Evolutionary conservation across 208 protist genomes (phyloP), one percentile per base, ranked within the genome.

Genomic region (Plasmodiophora brassicae): DNA sequence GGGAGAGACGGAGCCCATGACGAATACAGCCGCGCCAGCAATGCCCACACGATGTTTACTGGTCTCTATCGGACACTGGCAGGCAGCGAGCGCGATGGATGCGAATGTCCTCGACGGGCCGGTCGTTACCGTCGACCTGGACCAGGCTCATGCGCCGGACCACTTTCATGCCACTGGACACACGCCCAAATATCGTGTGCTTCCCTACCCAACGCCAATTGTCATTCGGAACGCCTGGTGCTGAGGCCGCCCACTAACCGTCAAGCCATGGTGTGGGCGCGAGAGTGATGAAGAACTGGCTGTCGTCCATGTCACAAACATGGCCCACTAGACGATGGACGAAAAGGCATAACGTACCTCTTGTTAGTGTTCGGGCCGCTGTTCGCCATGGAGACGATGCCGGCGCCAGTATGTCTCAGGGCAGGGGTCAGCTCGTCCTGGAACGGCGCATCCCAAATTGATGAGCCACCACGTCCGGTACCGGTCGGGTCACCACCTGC

Each of bases 181-280:
- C 60, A 50, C 87, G 57, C 25, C 87, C 87, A 44, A 89, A 89
- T 35, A 89, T 89, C 28, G 87, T 88, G n/a, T 89, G 87, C 45
- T 89, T 89, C 10, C 85, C 85, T 88, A n/a, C n/a, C n/a, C n/a
- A 44, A 25, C 28, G 28, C 20, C 8, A 22, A 86, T 84, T 57
- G 50, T 57, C 50, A 57, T 14, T 32, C 65, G 5, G 65, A 78
- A 32, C 5, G 32, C 65, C 32, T 5, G 5, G 65, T 5, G 20
- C n/a, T 38, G n/a, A 78, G 41, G n/a, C 65, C 10, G n/a, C 20
- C n/a, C 5, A 32, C 14, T 5, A 46, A 89, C 87, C 87, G 43
- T 89, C 87, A 45, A 89, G 87, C 87, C 87, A 89, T 43, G 87
- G 87, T 32, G 87, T 89, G n/a, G 87, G 87, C 10, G 87, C 87